A percentile compares a stretch with the other conserved stretches of the same genome.
These are phyloP conservation scores for Mycena galopus DNA, from an alignment of 768 basidiomycete genomes.

Conservation along the genomic window DNA sequence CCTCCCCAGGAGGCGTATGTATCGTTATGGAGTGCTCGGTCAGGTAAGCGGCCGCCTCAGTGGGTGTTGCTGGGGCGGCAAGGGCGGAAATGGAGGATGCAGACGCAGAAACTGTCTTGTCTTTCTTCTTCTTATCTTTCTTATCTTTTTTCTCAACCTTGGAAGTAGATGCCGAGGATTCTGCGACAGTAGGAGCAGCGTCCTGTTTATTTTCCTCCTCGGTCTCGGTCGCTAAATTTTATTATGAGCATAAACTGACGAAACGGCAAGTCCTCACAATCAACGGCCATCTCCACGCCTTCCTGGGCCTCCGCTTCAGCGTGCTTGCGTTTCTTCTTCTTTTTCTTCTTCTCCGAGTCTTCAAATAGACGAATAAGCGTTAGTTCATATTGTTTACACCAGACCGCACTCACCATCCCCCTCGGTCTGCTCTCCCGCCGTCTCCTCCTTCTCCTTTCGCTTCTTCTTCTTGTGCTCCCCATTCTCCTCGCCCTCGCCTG, in stretches of 20 bases:
- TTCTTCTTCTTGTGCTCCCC: conserved; percentile 40
- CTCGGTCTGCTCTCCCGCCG: conserved; percentile 49
- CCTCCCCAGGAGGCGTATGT: conserved; percentile 60
- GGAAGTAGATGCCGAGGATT: conserved; percentile 11
- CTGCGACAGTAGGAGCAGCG: conserved; percentile 39
- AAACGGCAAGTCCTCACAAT: conserved; percentile 36
- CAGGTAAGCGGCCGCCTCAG: conserved; percentile 75
- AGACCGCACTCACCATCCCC: conserved; percentile 46
- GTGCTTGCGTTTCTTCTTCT: conserved; percentile 46
- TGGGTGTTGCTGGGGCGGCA: conserved; percentile 42
- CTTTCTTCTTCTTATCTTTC: conserved; percentile 42
- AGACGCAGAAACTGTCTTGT: conserved; percentile 45
- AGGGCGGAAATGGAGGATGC: conserved; percentile 40
- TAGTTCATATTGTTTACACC: neutral
- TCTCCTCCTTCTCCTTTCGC: conserved; percentile 30
- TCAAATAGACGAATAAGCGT: conserved; percentile 4
- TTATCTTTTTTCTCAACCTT: conserved; percentile 37
- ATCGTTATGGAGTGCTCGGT: conserved; percentile 81
- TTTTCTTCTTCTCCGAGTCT: conserved; percentile 33
- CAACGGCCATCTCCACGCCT: conserved; percentile 43
- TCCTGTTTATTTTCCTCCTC: conserved; percentile 61
- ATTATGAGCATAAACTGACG: neutral
- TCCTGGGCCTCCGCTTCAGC: conserved; percentile 57
- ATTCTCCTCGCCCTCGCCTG: conserved; percentile 33
- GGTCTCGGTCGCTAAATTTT: conserved; percentile 38